These are phyloP conservation scores for Globisporangium paroecandrum DNA, from an alignment of 352 stramenopile genomes.

Conservation along the genomic window DNA sequence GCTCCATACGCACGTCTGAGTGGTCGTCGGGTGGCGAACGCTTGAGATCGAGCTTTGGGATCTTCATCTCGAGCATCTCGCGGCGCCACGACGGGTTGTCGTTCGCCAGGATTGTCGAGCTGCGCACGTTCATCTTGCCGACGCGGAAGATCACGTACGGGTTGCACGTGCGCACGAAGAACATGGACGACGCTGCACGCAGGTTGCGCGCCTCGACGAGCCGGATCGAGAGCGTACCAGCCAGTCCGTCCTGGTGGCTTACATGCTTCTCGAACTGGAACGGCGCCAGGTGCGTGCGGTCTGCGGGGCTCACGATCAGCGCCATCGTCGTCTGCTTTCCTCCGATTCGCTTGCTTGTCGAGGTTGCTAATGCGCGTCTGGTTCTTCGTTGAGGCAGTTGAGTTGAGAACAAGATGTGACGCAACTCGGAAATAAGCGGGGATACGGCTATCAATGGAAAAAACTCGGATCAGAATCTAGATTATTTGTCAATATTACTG, in stretches of 20 bases:
- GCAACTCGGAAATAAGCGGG: not conserved
- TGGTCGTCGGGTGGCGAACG: slow-evolving; percentile 51
- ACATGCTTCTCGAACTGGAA: slow-evolving; percentile 83
- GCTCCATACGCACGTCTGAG: slow-evolving; percentile 68
- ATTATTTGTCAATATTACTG: not conserved
- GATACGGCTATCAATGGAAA: not conserved
- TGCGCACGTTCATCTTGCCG: slow-evolving; percentile 64
- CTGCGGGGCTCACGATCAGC: slow-evolving; percentile 24
- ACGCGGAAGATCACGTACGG: slow-evolving; percentile 84
- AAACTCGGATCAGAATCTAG: not conserved
- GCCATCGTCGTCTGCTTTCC: slow-evolving; percentile 19
- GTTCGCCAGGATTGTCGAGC: slow-evolving; percentile 63
- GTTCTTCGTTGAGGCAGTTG: not conserved
- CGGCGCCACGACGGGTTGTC: slow-evolving; percentile 75
- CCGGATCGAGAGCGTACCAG: slow-evolving; percentile 65
- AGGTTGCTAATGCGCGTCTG: not conserved
- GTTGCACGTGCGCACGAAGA: slow-evolving; percentile 79
- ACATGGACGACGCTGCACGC: slow-evolving; percentile 69
- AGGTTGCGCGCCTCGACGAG: slow-evolving; percentile 71
- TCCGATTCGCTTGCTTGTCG: not conserved
- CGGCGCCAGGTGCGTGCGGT: slow-evolving; percentile 44
- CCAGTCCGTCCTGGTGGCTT: slow-evolving; percentile 66
- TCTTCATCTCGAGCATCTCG: slow-evolving; percentile 72
- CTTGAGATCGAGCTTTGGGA: slow-evolving; percentile 67
- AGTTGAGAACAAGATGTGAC: slow-evolving; percentile 1